Base-by-base conservation (phyloP, 2,329 filamentous ascomycete genomes). In the Juglanconis oblonga region DNA sequence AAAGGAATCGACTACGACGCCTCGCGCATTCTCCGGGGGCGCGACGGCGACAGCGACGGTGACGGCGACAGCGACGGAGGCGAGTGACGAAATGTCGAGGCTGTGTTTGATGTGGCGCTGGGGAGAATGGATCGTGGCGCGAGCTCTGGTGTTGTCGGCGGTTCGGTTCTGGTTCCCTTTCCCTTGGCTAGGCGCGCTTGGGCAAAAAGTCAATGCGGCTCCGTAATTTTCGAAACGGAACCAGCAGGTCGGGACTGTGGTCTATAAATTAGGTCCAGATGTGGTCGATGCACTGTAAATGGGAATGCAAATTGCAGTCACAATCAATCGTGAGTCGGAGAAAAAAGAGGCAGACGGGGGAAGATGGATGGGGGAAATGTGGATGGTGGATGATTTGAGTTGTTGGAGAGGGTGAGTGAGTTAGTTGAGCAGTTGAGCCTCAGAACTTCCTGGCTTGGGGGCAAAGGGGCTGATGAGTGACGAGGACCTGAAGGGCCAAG, bases 41-140 rank as follows among this genome's bases (percentile, higher is more conserved):
- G 45, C 24, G 24, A 24, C 24, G 35, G 29, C 29, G 42, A 45
- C 35, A 47, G 38, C 55, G 44, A 45, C 17, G 31, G 49, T 38
- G 49, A 13, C 44, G 55, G 42, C 56, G 40, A 52, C 35, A 9
- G 49, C 35, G 40, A 48, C 48, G 31, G 52, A 42, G 49, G 56
- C 52, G 36, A 49, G 62, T 64, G 62, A 64, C 62, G 62, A 53
- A 64, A 62, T 59, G 51, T 55, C 55, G 62, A 64, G 62, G 62
- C 62, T 62, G 59, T 63, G 61, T 52, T 52, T 58, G 60, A 45
- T 64, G 62, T 59, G 62, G 52, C 52, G 55, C 49, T 59, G 56
- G 45, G 40, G 48, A 51, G 33, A 24, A 57, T 51, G 55, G 62
- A 57, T 64, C 62, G 62, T 64, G 62, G 62, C 62, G 62, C 55